These are phyloP conservation scores for Diaporthe longicolla DNA, from an alignment of 2,329 filamentous ascomycete genomes.

Conservation along the genomic window DNA sequence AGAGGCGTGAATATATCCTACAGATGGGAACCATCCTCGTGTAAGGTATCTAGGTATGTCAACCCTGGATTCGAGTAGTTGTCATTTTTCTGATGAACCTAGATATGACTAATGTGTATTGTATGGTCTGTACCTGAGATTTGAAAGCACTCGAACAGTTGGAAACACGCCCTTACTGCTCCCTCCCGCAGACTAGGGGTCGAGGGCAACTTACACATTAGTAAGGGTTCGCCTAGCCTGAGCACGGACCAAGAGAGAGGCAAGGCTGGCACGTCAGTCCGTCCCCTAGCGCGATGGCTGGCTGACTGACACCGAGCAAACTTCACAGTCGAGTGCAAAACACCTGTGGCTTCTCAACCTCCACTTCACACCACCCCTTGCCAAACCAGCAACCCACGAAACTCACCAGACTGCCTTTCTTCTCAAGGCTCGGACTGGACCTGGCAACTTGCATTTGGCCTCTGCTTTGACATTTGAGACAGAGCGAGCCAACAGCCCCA, in stretches of 20 bases:
- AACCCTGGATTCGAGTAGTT: too few species aligned
- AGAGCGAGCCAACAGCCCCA: slow-evolving; percentile 17
- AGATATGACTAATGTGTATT: too few species aligned
- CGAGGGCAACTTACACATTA: neutral
- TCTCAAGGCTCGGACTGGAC: slow-evolving; percentile 26
- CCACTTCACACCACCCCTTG: neutral
- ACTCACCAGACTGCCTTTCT: slow-evolving; percentile 4
- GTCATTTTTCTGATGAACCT: too few species aligned
- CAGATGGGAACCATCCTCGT: too few species aligned
- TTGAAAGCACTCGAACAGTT: too few species aligned
- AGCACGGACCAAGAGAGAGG: slow-evolving; percentile 15
- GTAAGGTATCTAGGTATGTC: too few species aligned
- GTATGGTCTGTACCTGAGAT: too few species aligned
- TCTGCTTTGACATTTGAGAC: slow-evolving; percentile 11
- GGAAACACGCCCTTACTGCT: too few species aligned
- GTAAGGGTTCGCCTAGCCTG: neutral
- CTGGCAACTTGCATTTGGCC: slow-evolving; percentile 14
- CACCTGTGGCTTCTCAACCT: slow-evolving; percentile 10
- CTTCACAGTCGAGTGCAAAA: slow-evolving; percentile 37
- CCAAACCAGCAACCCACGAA: slow-evolving; percentile 17
- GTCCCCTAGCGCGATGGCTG: slow-evolving; percentile 9
- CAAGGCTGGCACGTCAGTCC: slow-evolving; percentile 15
- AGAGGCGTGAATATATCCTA: too few species aligned
- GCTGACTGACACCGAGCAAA: slow-evolving; percentile 34
- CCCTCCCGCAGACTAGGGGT: too few species aligned